Percentiles rank a stretch among this genome's conserved stretches.
These are phyloP conservation scores for Colletotrichum sojae DNA, from an alignment of 2,329 filamentous ascomycete species.

Conservation along the genomic window DNA sequence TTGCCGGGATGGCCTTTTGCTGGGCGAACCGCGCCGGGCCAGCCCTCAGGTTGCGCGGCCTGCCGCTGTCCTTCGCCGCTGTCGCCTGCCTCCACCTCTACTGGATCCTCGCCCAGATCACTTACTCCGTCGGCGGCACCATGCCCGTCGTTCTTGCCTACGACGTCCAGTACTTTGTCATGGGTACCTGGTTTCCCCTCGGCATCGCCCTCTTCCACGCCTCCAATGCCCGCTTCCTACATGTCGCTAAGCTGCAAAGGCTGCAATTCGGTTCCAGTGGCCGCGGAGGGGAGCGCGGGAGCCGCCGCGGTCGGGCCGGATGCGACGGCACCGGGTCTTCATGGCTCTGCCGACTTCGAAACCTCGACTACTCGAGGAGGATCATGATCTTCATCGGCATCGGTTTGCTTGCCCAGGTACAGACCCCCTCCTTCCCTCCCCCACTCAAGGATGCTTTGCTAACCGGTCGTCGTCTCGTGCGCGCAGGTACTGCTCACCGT, in stretches of 20 bases:
- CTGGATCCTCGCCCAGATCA: conserved; percentile 58
- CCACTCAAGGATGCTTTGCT: not conserved
- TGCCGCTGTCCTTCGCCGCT: conserved; percentile 57
- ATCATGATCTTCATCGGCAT: conserved; percentile 61
- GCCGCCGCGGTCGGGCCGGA: conserved; percentile 25
- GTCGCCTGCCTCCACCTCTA: conserved; percentile 55
- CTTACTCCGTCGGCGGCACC: conserved; percentile 57
- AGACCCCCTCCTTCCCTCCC: conserved; percentile 1
- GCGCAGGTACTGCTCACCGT: conserved; percentile 65
- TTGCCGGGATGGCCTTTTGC: conserved; percentile 54
- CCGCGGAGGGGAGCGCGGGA: not conserved
- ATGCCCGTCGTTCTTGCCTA: conserved; percentile 60
- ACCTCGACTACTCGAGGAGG: conserved; percentile 54
- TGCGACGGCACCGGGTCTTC: conserved; percentile 49
- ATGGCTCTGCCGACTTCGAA: conserved; percentile 52
- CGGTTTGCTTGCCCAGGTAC: conserved; percentile 65
- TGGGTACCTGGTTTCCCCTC: conserved; percentile 70
- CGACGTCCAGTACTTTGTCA: conserved; percentile 69
- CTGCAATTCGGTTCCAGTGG: conserved; percentile 26
- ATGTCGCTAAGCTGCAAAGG: conserved; percentile 64
- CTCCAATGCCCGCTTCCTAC: conserved; percentile 66
- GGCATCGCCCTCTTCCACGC: conserved; percentile 73
- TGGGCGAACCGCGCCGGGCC: conserved; percentile 50
- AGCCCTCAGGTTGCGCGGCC: conserved; percentile 57
- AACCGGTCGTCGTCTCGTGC: conserved; percentile 7